These are phyloP conservation scores for Wickerhamomyces bisporus DNA, from an alignment of 805 yeast species.

Conservation along the genomic window DNA sequence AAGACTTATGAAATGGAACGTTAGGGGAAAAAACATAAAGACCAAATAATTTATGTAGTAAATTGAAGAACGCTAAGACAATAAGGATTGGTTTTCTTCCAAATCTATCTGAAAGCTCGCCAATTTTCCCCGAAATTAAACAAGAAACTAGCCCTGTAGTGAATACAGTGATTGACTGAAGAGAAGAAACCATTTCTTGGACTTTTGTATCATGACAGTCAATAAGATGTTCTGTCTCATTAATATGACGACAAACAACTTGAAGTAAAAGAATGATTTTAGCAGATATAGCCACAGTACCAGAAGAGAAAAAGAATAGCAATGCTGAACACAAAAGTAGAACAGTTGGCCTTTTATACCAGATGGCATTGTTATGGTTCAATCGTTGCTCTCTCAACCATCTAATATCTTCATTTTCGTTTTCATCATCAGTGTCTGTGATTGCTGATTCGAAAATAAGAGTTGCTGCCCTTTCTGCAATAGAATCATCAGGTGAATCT, in stretches of 20 bases:
- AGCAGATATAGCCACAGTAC: conserved; percentile 35
- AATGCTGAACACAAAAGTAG: conserved; percentile 39
- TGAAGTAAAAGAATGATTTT: conserved; percentile 29
- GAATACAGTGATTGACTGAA: conserved; percentile 41
- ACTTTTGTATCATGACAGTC: conserved; percentile 36
- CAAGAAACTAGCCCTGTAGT: conserved; percentile 41
- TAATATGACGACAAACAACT: conserved; percentile 23
- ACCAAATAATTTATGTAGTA: conserved; percentile 19
- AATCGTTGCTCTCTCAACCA: conserved; percentile 47
- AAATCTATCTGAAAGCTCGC: conserved; percentile 55
- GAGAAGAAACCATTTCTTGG: conserved; percentile 40
- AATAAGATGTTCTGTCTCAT: conserved; percentile 23
- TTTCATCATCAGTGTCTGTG: conserved; percentile 29
- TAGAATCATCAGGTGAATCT: too few species aligned
- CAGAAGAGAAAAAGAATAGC: conserved; percentile 38
- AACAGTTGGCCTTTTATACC: conserved; percentile 56
- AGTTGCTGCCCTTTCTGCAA: conserved; percentile 2
- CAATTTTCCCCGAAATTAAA: conserved; percentile 55
- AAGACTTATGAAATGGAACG: conserved; percentile 32
- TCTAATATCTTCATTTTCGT: conserved; percentile 36
- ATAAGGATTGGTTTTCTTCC: conserved; percentile 54
- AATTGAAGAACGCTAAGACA: conserved; percentile 23
- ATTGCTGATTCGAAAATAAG: conserved; percentile 38
- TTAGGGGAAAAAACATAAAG: conserved; percentile 27
- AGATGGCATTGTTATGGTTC: conserved; percentile 37